Percentiles rank a stretch among this genome's conserved stretches.
Evolutionary conservation across 2,329 filamentous ascomycete species (phyloP).

Genomic region (Huntiella omanensis): DNA sequence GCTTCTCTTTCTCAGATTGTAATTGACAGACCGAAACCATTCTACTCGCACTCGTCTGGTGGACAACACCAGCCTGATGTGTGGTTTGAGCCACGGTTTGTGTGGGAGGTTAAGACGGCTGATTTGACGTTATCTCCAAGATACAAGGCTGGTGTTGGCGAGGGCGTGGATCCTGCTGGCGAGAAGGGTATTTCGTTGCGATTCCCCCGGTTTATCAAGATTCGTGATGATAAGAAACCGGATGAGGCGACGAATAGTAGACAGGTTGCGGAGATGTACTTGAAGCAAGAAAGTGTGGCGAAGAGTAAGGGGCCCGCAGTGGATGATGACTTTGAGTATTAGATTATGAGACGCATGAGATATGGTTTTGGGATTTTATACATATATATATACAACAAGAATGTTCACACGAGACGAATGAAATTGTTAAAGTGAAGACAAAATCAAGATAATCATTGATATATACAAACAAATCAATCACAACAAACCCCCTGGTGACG

Average conservation of each 20-base stretch:
- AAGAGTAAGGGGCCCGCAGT: conserved; percentile 74
- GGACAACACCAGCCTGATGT: conserved; percentile 92
- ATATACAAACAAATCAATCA: conserved; percentile 1
- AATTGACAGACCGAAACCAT: conserved; percentile 85
- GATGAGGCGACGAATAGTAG: conserved; percentile 70
- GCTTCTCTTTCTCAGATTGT: conserved; percentile 52
- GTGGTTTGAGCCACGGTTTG: conserved; percentile 87
- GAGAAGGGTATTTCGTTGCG: conserved; percentile 70
- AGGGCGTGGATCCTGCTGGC: conserved; percentile 52
- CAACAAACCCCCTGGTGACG: conserved; percentile 12
- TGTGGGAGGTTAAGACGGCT: conserved; percentile 96
- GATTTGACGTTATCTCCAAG: conserved; percentile 82
- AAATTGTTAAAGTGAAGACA: neutral
- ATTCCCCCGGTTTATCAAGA: conserved; percentile 83
- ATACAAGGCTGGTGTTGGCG: conserved; percentile 77
- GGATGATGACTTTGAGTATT: conserved; percentile 98
- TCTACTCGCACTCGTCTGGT: conserved; percentile 70
- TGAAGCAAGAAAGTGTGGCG: conserved; percentile 74
- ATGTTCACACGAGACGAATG: neutral
- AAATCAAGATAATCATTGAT: neutral
- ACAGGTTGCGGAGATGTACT: conserved; percentile 93
- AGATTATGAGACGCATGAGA: conserved; percentile 10
- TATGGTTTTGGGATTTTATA: neutral
- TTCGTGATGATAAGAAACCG: conserved; percentile 87
- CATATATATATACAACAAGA: neutral